Conservation (phyloP, 129 eudicot genomes). For the Arctium minus region DNA sequence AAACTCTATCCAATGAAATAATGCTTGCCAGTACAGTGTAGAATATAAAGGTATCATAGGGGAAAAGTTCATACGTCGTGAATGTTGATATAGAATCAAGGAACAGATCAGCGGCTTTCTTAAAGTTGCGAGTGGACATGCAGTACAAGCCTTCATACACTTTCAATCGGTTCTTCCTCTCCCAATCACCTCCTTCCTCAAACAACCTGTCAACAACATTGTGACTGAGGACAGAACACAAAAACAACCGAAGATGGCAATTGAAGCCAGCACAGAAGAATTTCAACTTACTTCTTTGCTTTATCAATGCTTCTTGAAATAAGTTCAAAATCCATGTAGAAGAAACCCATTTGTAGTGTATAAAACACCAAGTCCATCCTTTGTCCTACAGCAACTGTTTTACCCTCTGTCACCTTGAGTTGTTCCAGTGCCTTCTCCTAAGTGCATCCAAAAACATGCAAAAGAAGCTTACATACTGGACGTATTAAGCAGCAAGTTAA, state of each 20-base stretch:
- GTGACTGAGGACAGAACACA: background rate
- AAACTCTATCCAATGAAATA: constrained; percentile 64
- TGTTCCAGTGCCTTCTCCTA: constrained; percentile 84
- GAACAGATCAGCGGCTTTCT: constrained; percentile 70
- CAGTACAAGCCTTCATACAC: constrained; percentile 75
- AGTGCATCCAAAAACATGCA: background rate
- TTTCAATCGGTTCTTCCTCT: constrained; percentile 72
- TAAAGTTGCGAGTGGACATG: constrained; percentile 71
- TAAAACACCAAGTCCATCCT: constrained; percentile 89
- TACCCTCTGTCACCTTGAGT: constrained; percentile 75
- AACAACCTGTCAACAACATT: constrained; percentile 44
- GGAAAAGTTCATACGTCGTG: constrained; percentile 75
- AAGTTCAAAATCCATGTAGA: constrained; percentile 80
- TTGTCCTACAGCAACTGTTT: constrained; percentile 89
- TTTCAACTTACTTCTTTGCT: constrained; percentile 60
- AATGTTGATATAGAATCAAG: constrained; percentile 84
- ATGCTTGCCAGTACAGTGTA: constrained; percentile 75
- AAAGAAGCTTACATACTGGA: background rate
- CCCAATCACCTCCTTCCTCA: constrained; percentile 86
- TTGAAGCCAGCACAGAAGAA: background rate
- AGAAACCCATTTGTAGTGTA: constrained; percentile 71
- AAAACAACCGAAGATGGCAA: background rate
- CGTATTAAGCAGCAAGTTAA: background rate
- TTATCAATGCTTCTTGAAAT: constrained; percentile 76
- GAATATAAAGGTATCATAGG: constrained; percentile 74